phyloP scores from a whole-genome alignment of 768 basidiomycete genomes.

The Phlebiopsis flavidoalba region DNA sequence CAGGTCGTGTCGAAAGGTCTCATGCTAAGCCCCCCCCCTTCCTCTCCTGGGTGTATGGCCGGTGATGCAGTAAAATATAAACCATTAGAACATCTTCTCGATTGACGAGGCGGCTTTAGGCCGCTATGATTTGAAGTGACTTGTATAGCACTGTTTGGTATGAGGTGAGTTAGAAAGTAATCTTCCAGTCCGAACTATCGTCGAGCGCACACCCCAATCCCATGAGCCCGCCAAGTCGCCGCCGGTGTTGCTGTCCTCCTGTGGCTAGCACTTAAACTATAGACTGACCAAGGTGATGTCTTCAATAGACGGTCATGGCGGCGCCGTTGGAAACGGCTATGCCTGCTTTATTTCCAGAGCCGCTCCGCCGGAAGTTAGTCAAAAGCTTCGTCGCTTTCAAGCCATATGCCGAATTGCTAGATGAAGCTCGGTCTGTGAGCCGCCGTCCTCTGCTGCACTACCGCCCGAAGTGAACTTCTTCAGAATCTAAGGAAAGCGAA shows the following conservation, averaged over 20 bases:
- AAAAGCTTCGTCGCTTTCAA: constrained; percentile 73
- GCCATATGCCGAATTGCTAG: constrained; percentile 85
- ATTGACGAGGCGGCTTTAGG: too few species aligned
- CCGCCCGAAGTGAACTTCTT: constrained; percentile 63
- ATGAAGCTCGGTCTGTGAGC: constrained; percentile 64
- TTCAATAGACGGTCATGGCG: constrained; percentile 84
- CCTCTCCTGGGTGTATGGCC: too few species aligned
- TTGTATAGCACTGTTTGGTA: too few species aligned
- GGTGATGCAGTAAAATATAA: too few species aligned
- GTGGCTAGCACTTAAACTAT: constrained; percentile 47
- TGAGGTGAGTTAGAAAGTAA: too few species aligned
- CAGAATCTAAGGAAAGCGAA: constrained; percentile 39
- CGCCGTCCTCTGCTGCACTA: constrained; percentile 31
- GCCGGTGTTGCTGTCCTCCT: constrained; percentile 57
- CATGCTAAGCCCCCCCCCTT: too few species aligned
- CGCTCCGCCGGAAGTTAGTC: constrained; percentile 59
- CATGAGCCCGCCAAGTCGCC: constrained; percentile 59
- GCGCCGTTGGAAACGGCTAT: constrained; percentile 82
- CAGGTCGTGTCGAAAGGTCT: too few species aligned
- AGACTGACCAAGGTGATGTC: constrained; percentile 65
- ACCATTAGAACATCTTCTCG: too few species aligned
- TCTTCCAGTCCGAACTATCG: too few species aligned
- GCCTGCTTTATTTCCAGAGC: constrained; percentile 72
- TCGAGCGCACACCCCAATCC: too few species aligned
- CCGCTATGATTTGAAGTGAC: too few species aligned